These are phyloP conservation scores for Xylariales sp. DNA, from an alignment of 2,329 filamentous ascomycete species.

Conservation along the genomic window DNA sequence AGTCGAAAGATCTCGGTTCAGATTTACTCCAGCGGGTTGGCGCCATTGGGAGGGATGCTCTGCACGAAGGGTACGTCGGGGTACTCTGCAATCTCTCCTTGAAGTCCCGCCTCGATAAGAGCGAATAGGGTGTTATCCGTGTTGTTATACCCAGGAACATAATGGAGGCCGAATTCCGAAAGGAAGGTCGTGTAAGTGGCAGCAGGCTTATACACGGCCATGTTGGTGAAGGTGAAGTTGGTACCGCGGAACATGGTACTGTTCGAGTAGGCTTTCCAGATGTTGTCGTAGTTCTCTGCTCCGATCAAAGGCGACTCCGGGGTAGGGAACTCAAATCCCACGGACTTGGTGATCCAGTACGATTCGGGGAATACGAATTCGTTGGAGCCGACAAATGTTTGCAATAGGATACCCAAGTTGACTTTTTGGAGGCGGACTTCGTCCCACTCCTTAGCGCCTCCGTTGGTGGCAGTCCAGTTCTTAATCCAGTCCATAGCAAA, in stretches of 20 bases:
- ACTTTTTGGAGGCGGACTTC: slow-evolving; percentile 36
- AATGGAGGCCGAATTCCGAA: slow-evolving; percentile 25
- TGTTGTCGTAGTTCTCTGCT: slow-evolving; percentile 30
- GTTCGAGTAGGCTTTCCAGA: slow-evolving; percentile 32
- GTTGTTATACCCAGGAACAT: slow-evolving; percentile 32
- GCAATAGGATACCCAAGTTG: slow-evolving; percentile 35
- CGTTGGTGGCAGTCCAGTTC: slow-evolving; percentile 32
- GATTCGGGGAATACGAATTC: slow-evolving; percentile 34
- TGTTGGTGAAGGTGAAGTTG: slow-evolving; percentile 37
- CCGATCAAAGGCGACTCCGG: slow-evolving; percentile 28
- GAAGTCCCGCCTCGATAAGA: slow-evolving; percentile 29
- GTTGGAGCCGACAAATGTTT: slow-evolving; percentile 29
- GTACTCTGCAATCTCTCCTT: slow-evolving; percentile 21
- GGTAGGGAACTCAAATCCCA: slow-evolving; percentile 35
- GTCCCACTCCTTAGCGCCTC: slow-evolving; percentile 28
- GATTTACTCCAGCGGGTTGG: slow-evolving; percentile 31
- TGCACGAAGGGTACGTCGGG: slow-evolving; percentile 35
- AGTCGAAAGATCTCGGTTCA: background rate
- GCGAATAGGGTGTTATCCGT: slow-evolving; percentile 12
- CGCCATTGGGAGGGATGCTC: slow-evolving; percentile 28
- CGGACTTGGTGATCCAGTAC: slow-evolving; percentile 30
- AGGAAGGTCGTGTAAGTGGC: slow-evolving; percentile 34
- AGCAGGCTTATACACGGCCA: slow-evolving; percentile 34
- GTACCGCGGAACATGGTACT: slow-evolving; percentile 35
- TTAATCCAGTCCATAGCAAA: slow-evolving; percentile 38